phyloP scores from a whole-genome alignment of 106 monocot genomes.

The Narthecium ossifragum region DNA sequence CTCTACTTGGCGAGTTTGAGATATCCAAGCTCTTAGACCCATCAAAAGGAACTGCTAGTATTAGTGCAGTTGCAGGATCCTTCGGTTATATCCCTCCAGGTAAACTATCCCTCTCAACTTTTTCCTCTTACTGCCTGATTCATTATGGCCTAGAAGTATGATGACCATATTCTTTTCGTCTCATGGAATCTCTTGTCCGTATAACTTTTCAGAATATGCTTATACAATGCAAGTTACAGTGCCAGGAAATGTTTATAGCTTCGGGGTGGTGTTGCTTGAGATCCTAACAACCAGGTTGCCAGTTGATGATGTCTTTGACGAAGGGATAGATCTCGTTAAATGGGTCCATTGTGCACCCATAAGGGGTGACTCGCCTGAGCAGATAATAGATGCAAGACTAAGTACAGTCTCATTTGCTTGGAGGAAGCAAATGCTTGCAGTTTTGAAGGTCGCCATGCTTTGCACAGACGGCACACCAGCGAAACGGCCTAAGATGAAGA shows the following conservation, averaged over 20 bases:
- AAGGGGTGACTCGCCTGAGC: slow-evolving; percentile 69
- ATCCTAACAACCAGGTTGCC: slow-evolving; percentile 60
- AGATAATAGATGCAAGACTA: slow-evolving; percentile 83
- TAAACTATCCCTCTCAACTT: slow-evolving; percentile 13
- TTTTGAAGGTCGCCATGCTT: slow-evolving; percentile 67
- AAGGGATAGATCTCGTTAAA: slow-evolving; percentile 83
- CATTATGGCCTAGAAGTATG: no score
- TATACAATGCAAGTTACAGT: slow-evolving; percentile 93
- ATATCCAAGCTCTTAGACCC: slow-evolving; percentile 85
- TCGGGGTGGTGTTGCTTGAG: slow-evolving; percentile 72
- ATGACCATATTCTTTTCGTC: no score
- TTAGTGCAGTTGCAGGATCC: slow-evolving; percentile 89
- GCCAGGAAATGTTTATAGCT: slow-evolving; percentile 85
- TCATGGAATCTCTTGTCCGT: no score
- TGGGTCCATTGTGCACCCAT: slow-evolving; percentile 60
- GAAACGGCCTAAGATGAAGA: slow-evolving; percentile 80
- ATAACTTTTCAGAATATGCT: slow-evolving; percentile 78
- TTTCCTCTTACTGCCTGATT: not conserved
- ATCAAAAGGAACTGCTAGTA: slow-evolving; percentile 89
- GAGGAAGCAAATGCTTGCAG: slow-evolving; percentile 83
- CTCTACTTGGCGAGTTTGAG: slow-evolving; percentile 77
- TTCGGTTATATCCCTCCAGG: slow-evolving; percentile 93
- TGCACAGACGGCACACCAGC: slow-evolving; percentile 63
- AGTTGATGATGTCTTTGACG: slow-evolving; percentile 61
- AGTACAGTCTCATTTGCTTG: slow-evolving; percentile 77